Evolutionary conservation across 2,329 filamentous ascomycete species (phyloP), one percentile per base, ranked within the genome.

Genomic region (Colletotrichum sp.): DNA sequence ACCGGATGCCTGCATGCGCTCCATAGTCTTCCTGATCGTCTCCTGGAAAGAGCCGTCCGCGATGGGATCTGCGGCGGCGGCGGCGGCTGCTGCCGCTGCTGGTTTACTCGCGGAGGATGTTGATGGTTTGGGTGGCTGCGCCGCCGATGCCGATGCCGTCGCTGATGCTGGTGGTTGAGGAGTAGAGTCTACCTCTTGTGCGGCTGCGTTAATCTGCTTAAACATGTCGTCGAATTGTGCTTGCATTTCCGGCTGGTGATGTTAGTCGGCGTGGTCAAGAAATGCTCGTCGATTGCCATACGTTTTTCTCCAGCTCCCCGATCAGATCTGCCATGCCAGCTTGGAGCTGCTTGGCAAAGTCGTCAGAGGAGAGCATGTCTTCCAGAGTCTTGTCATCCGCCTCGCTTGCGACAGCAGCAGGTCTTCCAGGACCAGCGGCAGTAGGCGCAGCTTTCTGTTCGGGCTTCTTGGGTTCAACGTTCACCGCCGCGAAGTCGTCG

Each of bases 11-110:
- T 98, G 95, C 95, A 99, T 98, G 65, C 97, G 94, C 85, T 98
- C 95, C 94, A 99, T 98, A 0, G 97, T 99, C 80, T 93, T 93
- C 76, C 94, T 93, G 80, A 99, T 99, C 1, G 95, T 98, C 76
- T 98, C 96, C 82, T 98, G 95, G 85, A 99, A 99, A 1, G 90
- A 92, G 63, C 93, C 92, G 55, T 95, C 93, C 52, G 87, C 86
- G 30, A 85, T 82, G 28, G 84, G 79, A 26, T 84, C 82, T 15
- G 83, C 44, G 44, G 44, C 82, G 26, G 84, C 82, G 15, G 83
- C 44, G 6, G 44, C 82, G 18, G 84, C 79, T 24, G 84, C 82
- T 16, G 83, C 80, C 7, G 82, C 77, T 32, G 75, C n/a, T n/a
- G 55, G 36, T 63, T 75, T 77, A 36, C 75, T 64, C 6, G 24